Percentiles rank a stretch among this genome's conserved stretches.
Evolutionary conservation across 192 early-diverging fungal genomes (phyloP).

Genomic region (Oehlia diaphana): DNA sequence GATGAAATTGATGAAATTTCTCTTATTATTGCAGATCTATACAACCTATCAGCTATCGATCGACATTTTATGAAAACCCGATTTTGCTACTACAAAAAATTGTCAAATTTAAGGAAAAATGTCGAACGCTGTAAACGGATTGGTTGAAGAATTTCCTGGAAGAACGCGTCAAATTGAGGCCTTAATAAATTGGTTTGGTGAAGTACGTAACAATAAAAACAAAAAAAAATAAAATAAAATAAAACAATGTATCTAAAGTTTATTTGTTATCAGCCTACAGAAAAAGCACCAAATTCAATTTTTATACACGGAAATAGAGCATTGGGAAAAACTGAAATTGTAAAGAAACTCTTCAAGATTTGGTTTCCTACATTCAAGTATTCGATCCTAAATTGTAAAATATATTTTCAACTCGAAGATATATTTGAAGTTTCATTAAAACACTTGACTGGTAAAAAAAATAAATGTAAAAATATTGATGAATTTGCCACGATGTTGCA

Average conservation of each 20-base stretch:
- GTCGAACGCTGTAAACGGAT: not conserved
- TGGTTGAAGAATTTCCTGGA: conserved; percentile 1
- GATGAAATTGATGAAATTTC: too few relatives aligned
- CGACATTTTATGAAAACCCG: too few relatives aligned
- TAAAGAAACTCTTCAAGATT: not conserved
- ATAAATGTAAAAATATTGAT: conserved; percentile 3
- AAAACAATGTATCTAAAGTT: not conserved
- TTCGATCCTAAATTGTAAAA: not conserved
- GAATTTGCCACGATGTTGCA: not conserved
- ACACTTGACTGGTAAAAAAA: not conserved
- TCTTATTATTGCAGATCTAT: too few relatives aligned
- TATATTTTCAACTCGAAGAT: not conserved
- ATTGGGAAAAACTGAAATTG: conserved; percentile 3
- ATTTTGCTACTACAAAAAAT: too few relatives aligned
- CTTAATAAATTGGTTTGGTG: conserved; percentile 10
- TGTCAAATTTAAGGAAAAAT: too few relatives aligned
- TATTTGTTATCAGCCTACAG: not conserved
- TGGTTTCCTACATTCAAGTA: not conserved
- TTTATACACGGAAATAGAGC: conserved; percentile 18
- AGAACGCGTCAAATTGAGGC: conserved; percentile 6
- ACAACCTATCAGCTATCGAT: too few relatives aligned
- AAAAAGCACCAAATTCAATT: conserved; percentile 4
- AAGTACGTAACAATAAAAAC: not conserved
- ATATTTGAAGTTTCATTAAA: conserved; percentile 6
- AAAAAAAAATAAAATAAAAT: not conserved